Evolutionary conservation across 2,329 filamentous ascomycete species (phyloP), one percentile per base, ranked within the genome.

Genomic region (Diplodia mutila): DNA sequence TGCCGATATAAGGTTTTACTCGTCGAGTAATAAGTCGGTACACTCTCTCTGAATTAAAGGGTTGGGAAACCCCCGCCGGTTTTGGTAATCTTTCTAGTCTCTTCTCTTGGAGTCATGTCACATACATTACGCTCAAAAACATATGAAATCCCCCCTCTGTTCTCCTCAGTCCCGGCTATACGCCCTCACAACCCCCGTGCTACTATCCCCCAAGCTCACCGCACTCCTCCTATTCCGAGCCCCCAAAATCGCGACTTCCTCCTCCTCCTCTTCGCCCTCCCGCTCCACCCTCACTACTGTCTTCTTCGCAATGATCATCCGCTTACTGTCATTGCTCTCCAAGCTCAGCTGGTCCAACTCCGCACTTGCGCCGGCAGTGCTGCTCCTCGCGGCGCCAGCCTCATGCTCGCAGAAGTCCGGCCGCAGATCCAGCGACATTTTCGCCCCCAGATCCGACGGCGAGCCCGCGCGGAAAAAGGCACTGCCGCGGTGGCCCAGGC

Each of bases 221-320:
- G 39, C 42, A 11, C 57, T 49, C 11, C 42, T 48, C 25, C 57
- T 27, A 25, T 25, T 23, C 39, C 57, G n/a, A 16, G 18, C 52
- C 52, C 51, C 16, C 6, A 16, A 18, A 4, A n/a, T 18, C 32
- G 9, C 46, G 23, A 5, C 32, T 2, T 11, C 32, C 11, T 11
- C 32, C 9, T 11, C 32, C 32, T 51, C 46, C 21, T n/a, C 27
- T 21, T 51, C 59, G 1, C 59, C 64, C 21, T 66, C 64, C 14
- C 53, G 25, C 63, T 77, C 74, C 6, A 77, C 70, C 61, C 69
- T 74, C 42, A 77, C 70, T 11, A 75, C 74, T n/a, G 73, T 75
- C 64, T 71, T 73, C 65, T 77, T 77, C 23, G 70, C 72, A 48
- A 77, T 76, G 18, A 76, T 72, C 66, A 75, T 65, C 27, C 48